Conservation (phyloP, 768 basidiomycete genomes). For the Suillus sp. region DNA sequence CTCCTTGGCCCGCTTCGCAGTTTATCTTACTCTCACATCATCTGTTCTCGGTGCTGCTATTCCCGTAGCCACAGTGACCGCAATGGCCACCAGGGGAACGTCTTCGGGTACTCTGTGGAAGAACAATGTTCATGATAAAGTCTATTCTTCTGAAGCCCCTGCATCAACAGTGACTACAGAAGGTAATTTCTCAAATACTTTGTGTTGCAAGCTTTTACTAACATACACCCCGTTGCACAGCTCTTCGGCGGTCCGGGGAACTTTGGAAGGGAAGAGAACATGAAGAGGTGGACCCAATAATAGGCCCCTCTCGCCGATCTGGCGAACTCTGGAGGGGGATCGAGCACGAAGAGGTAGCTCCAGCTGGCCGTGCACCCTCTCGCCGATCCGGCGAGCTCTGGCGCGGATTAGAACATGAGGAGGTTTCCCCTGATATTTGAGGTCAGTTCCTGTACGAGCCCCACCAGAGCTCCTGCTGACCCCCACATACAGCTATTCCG, state of each 20-base stretch:
- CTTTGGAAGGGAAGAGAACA: background rate
- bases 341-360: background rate
- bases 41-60: slow-evolving; percentile 1
- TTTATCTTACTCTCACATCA: background rate
- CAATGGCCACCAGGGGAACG: background rate
- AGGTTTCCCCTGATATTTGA: background rate
- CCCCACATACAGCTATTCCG: background rate
- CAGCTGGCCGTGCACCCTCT: background rate
- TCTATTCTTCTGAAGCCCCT: slow-evolving; percentile 12
- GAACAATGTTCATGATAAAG: slow-evolving; percentile 25
- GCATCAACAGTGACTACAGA: background rate
- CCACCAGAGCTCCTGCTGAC: background rate
- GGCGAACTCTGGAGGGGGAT: background rate
- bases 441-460: background rate
- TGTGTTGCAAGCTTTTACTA: background rate
- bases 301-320: background rate
- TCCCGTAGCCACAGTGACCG: background rate
- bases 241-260: background rate
- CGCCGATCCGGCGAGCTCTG: background rate
- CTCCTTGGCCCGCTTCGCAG: background rate
- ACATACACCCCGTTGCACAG: background rate
- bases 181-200: background rate
- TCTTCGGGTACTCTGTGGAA: slow-evolving; percentile 20
- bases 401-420: background rate
- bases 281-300: background rate